These are phyloP conservation scores for Camelina neglecta DNA, from an alignment of 345 rosid species.

Conservation along the genomic window DNA sequence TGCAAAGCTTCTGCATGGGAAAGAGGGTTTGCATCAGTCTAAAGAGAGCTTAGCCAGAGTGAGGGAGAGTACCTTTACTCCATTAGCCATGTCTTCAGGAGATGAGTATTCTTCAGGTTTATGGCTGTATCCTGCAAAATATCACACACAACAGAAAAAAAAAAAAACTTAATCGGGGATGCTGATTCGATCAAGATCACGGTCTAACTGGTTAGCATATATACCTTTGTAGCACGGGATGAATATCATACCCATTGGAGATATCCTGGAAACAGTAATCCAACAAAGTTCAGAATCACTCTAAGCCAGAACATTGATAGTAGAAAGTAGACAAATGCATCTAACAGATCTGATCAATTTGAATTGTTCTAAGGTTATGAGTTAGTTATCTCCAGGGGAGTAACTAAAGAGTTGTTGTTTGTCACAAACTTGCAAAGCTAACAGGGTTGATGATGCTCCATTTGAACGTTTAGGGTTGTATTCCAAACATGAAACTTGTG, in stretches of 20 bases:
- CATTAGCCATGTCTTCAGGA: constrained; percentile 68
- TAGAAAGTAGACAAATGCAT: background rate
- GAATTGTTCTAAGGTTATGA: too few relatives aligned
- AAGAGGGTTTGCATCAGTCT: constrained; percentile 40
- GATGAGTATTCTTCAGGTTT: constrained; percentile 90
- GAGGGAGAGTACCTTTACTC: constrained; percentile 79
- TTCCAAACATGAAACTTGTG: constrained; percentile 3
- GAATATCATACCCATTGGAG: constrained; percentile 98
- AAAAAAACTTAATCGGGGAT: background rate
- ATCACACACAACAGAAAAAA: background rate
- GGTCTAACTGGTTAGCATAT: background rate
- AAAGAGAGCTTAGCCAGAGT: constrained; percentile 75
- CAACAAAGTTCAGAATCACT: constrained; percentile 22
- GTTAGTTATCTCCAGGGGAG: background rate
- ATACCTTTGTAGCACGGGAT: constrained; percentile 96
- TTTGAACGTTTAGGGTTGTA: background rate
- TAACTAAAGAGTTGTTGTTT: background rate
- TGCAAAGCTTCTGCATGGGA: constrained; percentile 27
- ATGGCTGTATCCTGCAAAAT: constrained; percentile 86
- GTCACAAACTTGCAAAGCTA: background rate
- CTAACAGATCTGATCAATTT: background rate
- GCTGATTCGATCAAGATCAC: background rate
- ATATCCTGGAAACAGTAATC: constrained; percentile 57
- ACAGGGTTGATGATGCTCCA: background rate
- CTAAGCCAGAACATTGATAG: background rate